Evolutionary conservation across 2,329 filamentous ascomycete genomes (phyloP), one percentile per base, ranked within the genome.

Genomic region (Colletotrichum sp.): DNA sequence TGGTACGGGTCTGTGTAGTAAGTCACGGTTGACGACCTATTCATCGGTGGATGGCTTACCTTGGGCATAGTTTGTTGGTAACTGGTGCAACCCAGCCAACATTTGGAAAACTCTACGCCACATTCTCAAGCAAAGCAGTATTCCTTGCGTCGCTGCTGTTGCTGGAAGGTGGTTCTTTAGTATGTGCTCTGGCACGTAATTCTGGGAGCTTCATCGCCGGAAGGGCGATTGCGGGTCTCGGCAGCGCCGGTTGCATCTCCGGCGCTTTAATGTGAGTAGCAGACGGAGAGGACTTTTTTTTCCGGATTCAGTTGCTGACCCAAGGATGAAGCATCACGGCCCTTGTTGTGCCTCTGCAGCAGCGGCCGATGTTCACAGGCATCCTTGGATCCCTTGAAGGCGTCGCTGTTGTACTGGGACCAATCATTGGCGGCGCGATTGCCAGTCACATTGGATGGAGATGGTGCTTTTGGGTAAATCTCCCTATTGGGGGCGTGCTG

Each of bases 381-480:
- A 83, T 90, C 30, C 82, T 70, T 5, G 68, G 62, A 12, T 66
- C 34, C 16, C 87, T 90, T 0, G 94, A 93, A 92, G 63, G 49
- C 24, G 49, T 72, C 24, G 60, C 60, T 1, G 34, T 66, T 21
- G 62, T 67, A 18, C 21, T 66, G 8, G 70, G 70, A 3, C 70
- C 70, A 18, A 59, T 72, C 21, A 67, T 72, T 24, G 70, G 70
- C 8, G 70, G 70, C 18, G 62, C 70, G 8, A 66, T 72, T 18
- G 63, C 70, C 5, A 72, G 60, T 34, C 62, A 59, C 49, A 44
- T 72, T 4, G 28, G 39, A 44, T 70, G 63, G 59, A 36, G 86
- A 68, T 89, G 90, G 90, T 91, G 90, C 80, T 91, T 91, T 79
- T 91, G 88, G 79, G 88, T 91, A 80, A 91, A 91, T 77, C 85